Evolutionary conservation across 306 rosid genomes (phyloP), one percentile per base, ranked within the genome.

Genomic region (Prunus fruticosa): DNA sequence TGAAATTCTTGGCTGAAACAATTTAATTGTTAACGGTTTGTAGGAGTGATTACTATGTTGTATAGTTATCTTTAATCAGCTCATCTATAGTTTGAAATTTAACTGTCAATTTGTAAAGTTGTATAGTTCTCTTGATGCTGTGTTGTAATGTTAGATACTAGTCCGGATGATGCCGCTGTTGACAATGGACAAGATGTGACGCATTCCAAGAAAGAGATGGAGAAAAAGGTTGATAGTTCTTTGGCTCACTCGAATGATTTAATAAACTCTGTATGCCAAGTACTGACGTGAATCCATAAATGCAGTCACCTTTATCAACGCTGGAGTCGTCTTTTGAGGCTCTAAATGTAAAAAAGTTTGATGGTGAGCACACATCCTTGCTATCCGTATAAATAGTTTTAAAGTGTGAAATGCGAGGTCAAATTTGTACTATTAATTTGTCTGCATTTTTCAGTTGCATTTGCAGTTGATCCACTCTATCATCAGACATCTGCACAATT

Each of bases 231-330:
- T 72, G 74, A 58, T 71, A 18, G 19, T 81, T 58, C 80, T 68
- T 62, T 53, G 62, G 18, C 70, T 30, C 14, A 61, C 25, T 68
- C 43, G 74, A 69, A 53, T 80, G 34, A 19, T 74, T 69, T 51
- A 16, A 50, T 23, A 73, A 60, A 67, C 61, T 81, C 47, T 62
- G 79, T 72, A 78, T 70, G 16, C 85, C 66, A 66, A 34, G 22
- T 64, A 19, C 60, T 85, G 82, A 79, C 53, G 51, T 69, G 49
- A 71, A 74, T 82, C 60, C 79, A 73, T 76, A 67, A 47, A 69
- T 84, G 97, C 97, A 95, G 98, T 92, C 97, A 47, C 99, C 98
- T 57, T 83, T 88, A 84, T 90, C 99, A 58, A 95, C 97, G 14
- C 86, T 95, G 85, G 99, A 95, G 80, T 80, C 96, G 68, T 89